These are phyloP conservation scores for Rhododendron henanense DNA, from an alignment of 148 eudicot species.

Conservation along the genomic window DNA sequence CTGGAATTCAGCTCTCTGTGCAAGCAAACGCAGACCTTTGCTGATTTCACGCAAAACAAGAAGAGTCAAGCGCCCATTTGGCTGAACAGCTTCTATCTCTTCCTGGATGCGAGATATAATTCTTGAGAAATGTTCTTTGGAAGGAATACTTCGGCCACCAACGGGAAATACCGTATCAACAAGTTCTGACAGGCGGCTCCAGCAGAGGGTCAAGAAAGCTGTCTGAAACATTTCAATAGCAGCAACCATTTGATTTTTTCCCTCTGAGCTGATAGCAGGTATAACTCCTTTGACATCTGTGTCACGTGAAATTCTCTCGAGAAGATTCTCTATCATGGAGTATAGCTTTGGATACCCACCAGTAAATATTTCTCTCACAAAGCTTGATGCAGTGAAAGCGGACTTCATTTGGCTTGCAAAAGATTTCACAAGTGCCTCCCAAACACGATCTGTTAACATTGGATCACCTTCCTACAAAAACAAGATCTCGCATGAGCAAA, in stretches of 20 bases:
- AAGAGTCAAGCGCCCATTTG: slow-evolving; percentile 81
- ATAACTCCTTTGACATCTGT: slow-evolving; percentile 93
- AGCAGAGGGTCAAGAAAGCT: slow-evolving; percentile 63
- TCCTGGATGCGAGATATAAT: slow-evolving; percentile 38
- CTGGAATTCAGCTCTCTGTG: slow-evolving; percentile 93
- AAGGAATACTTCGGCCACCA: slow-evolving; percentile 77
- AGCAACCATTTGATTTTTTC: slow-evolving; percentile 71
- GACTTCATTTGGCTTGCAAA: slow-evolving; percentile 93
- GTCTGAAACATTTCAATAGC: slow-evolving; percentile 70
- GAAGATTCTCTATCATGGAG: slow-evolving; percentile 72
- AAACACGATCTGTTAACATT: slow-evolving; percentile 79
- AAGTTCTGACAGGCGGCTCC: slow-evolving; percentile 80
- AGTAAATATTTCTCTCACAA: slow-evolving; percentile 86
- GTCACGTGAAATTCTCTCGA: slow-evolving; percentile 89
- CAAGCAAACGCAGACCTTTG: slow-evolving; percentile 75
- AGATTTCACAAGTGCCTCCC: slow-evolving; percentile 90
- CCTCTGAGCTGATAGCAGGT: slow-evolving; percentile 75
- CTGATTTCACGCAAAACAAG: slow-evolving; percentile 63
- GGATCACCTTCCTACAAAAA: slow-evolving; percentile 71
- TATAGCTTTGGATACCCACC: slow-evolving; percentile 83
- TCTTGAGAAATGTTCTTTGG: slow-evolving; percentile 51
- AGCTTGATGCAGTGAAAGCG: slow-evolving; percentile 81
- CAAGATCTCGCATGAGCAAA: slow-evolving; percentile 19
- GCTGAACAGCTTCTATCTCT: slow-evolving; percentile 89
- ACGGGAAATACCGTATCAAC: slow-evolving; percentile 65